These are phyloP conservation scores for Candida pini DNA, from an alignment of 805 yeast species.

Conservation along the genomic window DNA sequence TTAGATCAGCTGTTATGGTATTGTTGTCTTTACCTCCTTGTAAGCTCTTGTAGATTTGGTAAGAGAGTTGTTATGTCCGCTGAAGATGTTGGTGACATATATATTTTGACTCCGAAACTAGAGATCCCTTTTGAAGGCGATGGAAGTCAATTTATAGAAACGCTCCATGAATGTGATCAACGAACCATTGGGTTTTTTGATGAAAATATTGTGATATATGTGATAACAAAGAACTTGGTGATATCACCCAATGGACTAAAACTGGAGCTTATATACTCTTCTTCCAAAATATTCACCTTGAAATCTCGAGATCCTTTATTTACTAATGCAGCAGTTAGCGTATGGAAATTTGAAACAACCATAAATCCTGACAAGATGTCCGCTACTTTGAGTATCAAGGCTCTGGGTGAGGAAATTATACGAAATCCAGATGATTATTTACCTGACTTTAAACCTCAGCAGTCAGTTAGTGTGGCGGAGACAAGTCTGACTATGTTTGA, in stretches of 20 bases:
- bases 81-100: no score
- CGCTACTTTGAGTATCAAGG: conserved; percentile 12
- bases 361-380: conserved; percentile 18
- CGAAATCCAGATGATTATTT: conserved; percentile 6
- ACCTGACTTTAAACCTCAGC: conserved; percentile 7
- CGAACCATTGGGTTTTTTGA: conserved; percentile 12
- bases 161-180: neutral
- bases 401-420: conserved; percentile 9
- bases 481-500: conserved; percentile 4
- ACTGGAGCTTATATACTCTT: conserved; percentile 8
- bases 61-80: no score
- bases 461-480: conserved; percentile 10
- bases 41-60: no score
- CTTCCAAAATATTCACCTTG: conserved; percentile 4
- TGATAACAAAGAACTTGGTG: conserved; percentile 4
- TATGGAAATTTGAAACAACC: conserved; percentile 14
- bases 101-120: no score
- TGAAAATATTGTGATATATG: conserved; percentile 9
- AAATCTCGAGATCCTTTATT: conserved; percentile 4
- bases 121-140: no score
- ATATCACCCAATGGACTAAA: conserved; percentile 2
- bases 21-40: no score
- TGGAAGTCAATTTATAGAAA: no score
- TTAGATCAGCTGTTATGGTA: no score
- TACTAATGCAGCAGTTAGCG: neutral